These are phyloP conservation scores for Sporobolus alterniflorus DNA, from an alignment of 202 grass and related monocot genomes.

Conservation along the genomic window DNA sequence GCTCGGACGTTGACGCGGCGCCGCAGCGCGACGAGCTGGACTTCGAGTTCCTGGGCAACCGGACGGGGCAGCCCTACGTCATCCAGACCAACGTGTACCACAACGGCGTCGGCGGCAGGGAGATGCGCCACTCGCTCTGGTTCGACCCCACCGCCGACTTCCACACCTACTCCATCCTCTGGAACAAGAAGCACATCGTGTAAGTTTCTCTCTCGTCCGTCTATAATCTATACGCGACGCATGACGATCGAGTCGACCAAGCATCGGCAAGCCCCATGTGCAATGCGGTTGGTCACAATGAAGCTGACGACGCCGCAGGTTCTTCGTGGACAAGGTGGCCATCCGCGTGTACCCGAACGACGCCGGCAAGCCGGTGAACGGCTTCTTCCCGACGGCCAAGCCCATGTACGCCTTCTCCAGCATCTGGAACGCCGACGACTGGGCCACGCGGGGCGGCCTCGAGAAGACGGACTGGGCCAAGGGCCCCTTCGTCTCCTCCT, in stretches of 20 bases:
- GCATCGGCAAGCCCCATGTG: neutral
- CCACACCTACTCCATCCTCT: constrained; percentile 93
- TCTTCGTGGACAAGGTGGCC: constrained; percentile 90
- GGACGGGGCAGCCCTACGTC: constrained; percentile 88
- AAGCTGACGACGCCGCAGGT: constrained; percentile 40
- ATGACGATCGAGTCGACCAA: constrained; percentile 4
- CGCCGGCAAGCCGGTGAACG: constrained; percentile 55
- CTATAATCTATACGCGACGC: too few species aligned
- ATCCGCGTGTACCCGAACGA: constrained; percentile 90
- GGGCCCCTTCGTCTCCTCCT: constrained; percentile 86
- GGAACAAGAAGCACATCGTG: constrained; percentile 91
- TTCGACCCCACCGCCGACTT: constrained; percentile 95
- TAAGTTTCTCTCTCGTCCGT: constrained; percentile 23
- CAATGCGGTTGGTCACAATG: too few species aligned
- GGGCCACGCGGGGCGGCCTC: constrained; percentile 87
- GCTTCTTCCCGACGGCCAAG: constrained; percentile 82
- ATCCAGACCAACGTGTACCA: constrained; percentile 99
- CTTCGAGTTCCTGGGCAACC: constrained; percentile 97
- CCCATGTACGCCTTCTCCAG: constrained; percentile 99
- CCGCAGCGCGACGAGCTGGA: constrained; percentile 83
- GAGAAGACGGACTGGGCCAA: constrained; percentile 96
- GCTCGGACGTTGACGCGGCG: constrained; percentile 82
- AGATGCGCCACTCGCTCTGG: constrained; percentile 98
- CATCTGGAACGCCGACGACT: constrained; percentile 99
- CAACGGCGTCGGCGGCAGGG: constrained; percentile 77